These are phyloP conservation scores for Sinapis alba DNA, from an alignment of 441 rosid species.

Conservation along the genomic window DNA sequence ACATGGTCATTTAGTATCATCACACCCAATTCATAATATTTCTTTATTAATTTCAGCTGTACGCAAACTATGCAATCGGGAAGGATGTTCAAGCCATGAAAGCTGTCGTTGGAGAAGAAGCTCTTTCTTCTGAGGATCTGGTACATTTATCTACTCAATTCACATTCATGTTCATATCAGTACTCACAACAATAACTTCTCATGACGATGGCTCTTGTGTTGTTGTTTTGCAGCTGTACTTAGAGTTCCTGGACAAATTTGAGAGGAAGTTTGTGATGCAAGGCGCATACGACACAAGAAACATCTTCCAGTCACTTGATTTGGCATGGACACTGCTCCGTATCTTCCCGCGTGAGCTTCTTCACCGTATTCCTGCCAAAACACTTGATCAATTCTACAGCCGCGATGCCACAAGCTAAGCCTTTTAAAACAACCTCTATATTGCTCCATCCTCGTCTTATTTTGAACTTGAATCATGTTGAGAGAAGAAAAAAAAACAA, in stretches of 20 bases:
- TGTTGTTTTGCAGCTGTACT: slow-evolving; percentile 66
- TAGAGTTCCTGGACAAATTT: slow-evolving; percentile 96
- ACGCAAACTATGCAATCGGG: slow-evolving; percentile 99
- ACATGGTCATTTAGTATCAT: neutral
- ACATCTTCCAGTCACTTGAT: slow-evolving; percentile 96
- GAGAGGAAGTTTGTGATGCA: slow-evolving; percentile 97
- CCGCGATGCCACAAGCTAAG: slow-evolving; percentile 60
- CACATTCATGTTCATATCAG: neutral
- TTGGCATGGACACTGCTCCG: slow-evolving; percentile 98
- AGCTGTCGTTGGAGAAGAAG: slow-evolving; percentile 99
- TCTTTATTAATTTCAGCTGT: slow-evolving; percentile 53
- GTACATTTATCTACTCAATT: slow-evolving; percentile 43
- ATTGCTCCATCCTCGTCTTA: slow-evolving; percentile 18
- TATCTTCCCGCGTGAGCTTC: slow-evolving; percentile 98
- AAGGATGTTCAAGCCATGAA: slow-evolving; percentile 99
- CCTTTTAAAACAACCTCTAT: neutral
- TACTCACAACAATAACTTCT: neutral
- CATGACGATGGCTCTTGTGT: neutral
- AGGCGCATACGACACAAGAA: slow-evolving; percentile 98
- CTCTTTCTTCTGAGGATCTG: slow-evolving; percentile 99
- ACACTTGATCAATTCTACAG: slow-evolving; percentile 91
- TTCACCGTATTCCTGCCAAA: slow-evolving; percentile 98
- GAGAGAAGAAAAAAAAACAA: slow-evolving; percentile 22
- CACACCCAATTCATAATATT: neutral
- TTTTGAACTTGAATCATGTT: slow-evolving; percentile 7